Evolutionary conservation across 2,329 filamentous ascomycete species (phyloP), one percentile per base, ranked within the genome.

Genomic region (Chaetomiaceae sp.): DNA sequence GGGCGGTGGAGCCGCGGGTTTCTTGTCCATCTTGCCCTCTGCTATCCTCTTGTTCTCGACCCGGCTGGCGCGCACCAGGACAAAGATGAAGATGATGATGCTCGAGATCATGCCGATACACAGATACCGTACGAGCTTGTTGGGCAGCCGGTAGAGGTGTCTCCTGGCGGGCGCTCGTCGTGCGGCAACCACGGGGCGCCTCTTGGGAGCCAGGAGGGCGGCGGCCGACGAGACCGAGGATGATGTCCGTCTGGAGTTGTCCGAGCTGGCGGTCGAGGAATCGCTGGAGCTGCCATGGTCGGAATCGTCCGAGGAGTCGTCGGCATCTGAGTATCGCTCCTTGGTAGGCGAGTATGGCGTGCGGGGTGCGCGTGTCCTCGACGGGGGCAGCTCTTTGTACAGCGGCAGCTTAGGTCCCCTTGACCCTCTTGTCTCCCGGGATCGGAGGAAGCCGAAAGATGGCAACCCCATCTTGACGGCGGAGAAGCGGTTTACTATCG

Each of bases 31-130:
- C 51, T 75, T 74, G 27, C 78, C 77, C 45, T 77, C 67, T 55
- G 78, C 72, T 19, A 86, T 71, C 54, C 74, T 77, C 61, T 73
- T 77, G 62, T 88, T 85, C 58, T 87, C 87, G 16, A 80, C 70
- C 62, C 87, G 79, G 61, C 87, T 90, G 56, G 87, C 84, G 23
- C 86, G 80, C 45, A 89, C 79, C 31, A 96, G 75, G 50, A 79
- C 83, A 50, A 89, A 70, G 50, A 96, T 85, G 70, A 96, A 89
- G 38, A 95, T 64, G 4, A 93, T 58, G 13, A 96, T 77, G 1
- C 81, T 79, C 2, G 78, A 75, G 41, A 87, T 79, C 47, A 95
- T 73, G 3, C 77, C 79, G 43, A 91, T 73, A 57, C 89, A 89
- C 49, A 96, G 80, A 65, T 86, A 95, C 60, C 89, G 78, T 50